Evolutionary conservation across 331 rosid species (phyloP).

Genomic region (Stylosanthes scabra): DNA sequence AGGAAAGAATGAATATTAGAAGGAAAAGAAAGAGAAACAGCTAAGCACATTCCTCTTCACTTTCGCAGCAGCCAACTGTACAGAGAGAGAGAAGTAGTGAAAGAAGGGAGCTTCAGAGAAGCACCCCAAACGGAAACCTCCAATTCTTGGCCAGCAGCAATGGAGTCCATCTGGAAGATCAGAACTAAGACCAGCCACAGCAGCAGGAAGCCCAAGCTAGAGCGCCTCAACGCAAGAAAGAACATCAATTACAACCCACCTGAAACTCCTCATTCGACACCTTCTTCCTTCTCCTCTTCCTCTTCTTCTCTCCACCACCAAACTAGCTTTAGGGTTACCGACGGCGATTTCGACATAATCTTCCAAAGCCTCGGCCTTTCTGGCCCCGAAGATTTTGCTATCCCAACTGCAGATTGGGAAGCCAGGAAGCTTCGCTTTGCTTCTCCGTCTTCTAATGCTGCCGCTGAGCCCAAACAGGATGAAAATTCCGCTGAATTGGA

Average conservation of each 20-base stretch:
- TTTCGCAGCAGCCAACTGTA: conserved; percentile 1
- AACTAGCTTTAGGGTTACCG: conserved; percentile 56
- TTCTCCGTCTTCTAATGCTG: neutral
- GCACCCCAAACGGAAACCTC: neutral
- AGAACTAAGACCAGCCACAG: neutral
- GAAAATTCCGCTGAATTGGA: conserved; percentile 6
- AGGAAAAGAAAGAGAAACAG: neutral
- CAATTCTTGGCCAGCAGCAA: neutral
- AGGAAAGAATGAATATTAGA: neutral
- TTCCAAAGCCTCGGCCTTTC: conserved; percentile 65
- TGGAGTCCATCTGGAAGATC: conserved; percentile 46
- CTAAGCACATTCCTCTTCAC: neutral
- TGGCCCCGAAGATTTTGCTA: conserved; percentile 65
- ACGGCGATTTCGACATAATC: conserved; percentile 70
- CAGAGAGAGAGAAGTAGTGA: neutral
- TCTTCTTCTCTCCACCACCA: neutral
- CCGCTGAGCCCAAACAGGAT: neutral
- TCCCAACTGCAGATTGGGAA: conserved; percentile 67
- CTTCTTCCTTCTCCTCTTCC: conserved; percentile 11
- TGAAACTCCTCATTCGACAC: neutral
- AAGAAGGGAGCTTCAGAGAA: neutral
- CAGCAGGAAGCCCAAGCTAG: conserved; percentile 44
- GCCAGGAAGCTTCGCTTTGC: conserved; percentile 51
- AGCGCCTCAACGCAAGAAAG: conserved; percentile 67
- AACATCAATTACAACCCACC: conserved; percentile 52